Conservation (phyloP, 1,284 basidiomycete species). For the Phellinidium pouzarii region DNA sequence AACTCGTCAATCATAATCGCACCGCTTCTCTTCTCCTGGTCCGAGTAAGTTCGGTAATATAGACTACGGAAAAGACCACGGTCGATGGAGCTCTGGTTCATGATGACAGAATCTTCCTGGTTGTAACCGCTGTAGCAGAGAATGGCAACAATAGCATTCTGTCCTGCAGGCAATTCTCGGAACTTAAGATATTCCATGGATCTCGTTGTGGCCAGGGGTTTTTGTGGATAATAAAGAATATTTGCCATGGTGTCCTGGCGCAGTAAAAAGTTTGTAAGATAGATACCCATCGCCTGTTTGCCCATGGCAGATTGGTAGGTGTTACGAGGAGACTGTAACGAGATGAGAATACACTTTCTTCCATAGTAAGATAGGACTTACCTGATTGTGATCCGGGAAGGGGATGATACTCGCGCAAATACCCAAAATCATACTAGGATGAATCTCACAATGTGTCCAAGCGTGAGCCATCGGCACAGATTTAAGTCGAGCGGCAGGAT, state of each 20-base stretch:
- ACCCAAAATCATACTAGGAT: conserved; percentile 98
- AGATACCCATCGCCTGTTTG: conserved; percentile 99
- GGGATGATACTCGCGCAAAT: conserved; percentile 99
- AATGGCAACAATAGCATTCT: conserved; percentile 98
- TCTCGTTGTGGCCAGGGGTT: conserved; percentile 94
- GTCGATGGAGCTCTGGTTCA: conserved; percentile 99
- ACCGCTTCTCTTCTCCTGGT: conserved; percentile 96
- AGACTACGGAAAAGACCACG: conserved; percentile 97
- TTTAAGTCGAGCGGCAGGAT: conserved; percentile 86
- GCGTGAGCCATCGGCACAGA: conserved; percentile 76
- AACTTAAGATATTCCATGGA: conserved; percentile 99
- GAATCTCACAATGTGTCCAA: conserved; percentile 99
- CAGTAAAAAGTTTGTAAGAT: conserved; percentile 94
- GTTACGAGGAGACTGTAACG: conserved; percentile 87
- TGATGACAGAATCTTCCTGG: conserved; percentile 99
- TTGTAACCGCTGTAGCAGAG: conserved; percentile 99
- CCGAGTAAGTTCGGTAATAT: conserved; percentile 98
- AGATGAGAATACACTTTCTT: conserved; percentile 20
- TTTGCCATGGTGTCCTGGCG: conserved; percentile 99
- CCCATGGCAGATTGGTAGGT: conserved; percentile 99
- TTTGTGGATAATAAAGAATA: conserved; percentile 97
- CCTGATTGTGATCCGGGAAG: conserved; percentile 99
- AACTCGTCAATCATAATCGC: conserved; percentile 92
- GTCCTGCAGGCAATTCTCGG: conserved; percentile 94
- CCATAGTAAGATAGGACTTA: too few species aligned